A percentile compares a stretch with the other conserved stretches of the same genome.
Conservation (phyloP, 306 rosid genomes). For the Quercus parvula region DNA sequence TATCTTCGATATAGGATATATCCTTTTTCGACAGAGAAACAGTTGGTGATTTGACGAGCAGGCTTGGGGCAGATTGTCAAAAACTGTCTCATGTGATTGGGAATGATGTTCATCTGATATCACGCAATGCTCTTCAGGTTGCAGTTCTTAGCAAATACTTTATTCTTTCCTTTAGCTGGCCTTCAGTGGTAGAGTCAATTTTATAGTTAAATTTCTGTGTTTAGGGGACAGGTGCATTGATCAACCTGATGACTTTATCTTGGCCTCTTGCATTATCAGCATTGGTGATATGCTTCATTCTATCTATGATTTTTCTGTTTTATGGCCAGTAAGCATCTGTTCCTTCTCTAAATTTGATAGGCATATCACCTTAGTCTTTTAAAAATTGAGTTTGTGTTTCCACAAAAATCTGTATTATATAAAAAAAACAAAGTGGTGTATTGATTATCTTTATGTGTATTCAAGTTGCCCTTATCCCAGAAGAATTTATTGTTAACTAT, state of each 20-base stretch:
- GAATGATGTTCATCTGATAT: constrained; percentile 55
- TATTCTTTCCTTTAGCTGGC: background rate
- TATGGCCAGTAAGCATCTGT: constrained; percentile 56
- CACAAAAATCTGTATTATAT: background rate
- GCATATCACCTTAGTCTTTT: background rate
- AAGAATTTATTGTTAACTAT: background rate
- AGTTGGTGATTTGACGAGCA: constrained; percentile 79
- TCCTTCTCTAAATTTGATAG: constrained; percentile 11
- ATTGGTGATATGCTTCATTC: constrained; percentile 55
- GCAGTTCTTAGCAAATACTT: constrained; percentile 13
- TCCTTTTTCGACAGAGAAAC: constrained; percentile 68
- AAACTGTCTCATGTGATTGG: constrained; percentile 58
- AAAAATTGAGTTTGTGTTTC: background rate
- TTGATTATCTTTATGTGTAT: background rate
- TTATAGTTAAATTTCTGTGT: constrained; percentile 24
- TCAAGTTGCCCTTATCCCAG: background rate
- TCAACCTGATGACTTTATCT: constrained; percentile 65
- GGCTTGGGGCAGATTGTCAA: constrained; percentile 82
- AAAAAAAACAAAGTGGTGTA: background rate
- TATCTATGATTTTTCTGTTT: constrained; percentile 57
- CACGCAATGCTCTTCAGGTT: constrained; percentile 66
- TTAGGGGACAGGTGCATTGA: constrained; percentile 75
- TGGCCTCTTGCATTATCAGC: constrained; percentile 81
- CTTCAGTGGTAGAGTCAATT: constrained; percentile 8
- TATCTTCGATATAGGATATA: constrained; percentile 52